Conservation (phyloP, 805 yeast genomes). For the Yamadazyma philogaea region DNA sequence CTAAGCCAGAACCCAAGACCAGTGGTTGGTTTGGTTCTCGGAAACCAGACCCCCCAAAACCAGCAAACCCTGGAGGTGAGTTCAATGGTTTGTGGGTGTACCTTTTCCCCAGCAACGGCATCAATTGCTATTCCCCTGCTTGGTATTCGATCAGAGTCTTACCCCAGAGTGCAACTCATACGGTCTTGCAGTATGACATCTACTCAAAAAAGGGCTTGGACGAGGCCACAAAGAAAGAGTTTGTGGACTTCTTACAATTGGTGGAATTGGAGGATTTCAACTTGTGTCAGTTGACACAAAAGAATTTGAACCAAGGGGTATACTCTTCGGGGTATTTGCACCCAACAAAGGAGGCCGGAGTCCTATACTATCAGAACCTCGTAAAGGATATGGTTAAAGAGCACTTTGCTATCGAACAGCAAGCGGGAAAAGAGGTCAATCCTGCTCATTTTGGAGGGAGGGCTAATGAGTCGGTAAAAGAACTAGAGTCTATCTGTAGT, state of each 20-base stretch:
- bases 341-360: conserved; percentile 59
- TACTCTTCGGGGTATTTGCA: conserved; percentile 58
- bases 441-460: conserved; percentile 49
- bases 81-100: conserved; percentile 64
- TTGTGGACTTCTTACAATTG: conserved; percentile 59
- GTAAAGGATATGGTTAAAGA: conserved; percentile 57
- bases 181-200: conserved; percentile 58
- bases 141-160: conserved; percentile 62
- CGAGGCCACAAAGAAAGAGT: conserved; percentile 53
- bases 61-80: conserved; percentile 56
- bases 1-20: conserved; percentile 26
- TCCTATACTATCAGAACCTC: conserved; percentile 52
- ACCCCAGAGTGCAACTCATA: conserved; percentile 52
- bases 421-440: conserved; percentile 45
- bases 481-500: conserved; percentile 49
- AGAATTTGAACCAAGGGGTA: conserved; percentile 58
- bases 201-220: conserved; percentile 58
- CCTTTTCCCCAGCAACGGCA: conserved; percentile 57
- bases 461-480: conserved; percentile 41
- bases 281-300: conserved; percentile 57
- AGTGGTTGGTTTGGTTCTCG: conserved; percentile 52
- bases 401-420: conserved; percentile 47
- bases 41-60: conserved; percentile 19
- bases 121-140: conserved; percentile 65
- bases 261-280: conserved; percentile 56